Conservation (phyloP, 192 early-diverging fungal species). For the Piromyces sp. region DNA sequence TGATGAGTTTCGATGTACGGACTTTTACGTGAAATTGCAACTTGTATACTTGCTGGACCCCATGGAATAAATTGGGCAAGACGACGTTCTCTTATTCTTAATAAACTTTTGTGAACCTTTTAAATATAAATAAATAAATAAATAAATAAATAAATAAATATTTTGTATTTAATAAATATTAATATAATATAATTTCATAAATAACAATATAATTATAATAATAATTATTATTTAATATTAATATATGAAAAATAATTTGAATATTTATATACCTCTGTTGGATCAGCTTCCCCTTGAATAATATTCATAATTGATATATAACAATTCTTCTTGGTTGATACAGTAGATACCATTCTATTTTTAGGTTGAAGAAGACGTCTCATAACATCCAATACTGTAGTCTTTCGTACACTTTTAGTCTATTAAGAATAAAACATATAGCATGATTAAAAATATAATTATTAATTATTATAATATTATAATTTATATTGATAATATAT, state of each 20-base stretch:
- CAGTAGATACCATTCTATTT: slow-evolving; percentile 92
- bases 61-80: slow-evolving; percentile 96
- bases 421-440: background rate
- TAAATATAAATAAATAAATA: too few species aligned
- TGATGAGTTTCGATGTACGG: slow-evolving; percentile 85
- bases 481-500: too few species aligned
- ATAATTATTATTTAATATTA: too few species aligned
- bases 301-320: slow-evolving; percentile 97
- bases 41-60: slow-evolving; percentile 98
- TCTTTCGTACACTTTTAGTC: slow-evolving; percentile 86
- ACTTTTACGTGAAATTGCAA: slow-evolving; percentile 80
- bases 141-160: too few species aligned
- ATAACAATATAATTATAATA: too few species aligned
- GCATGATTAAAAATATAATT: too few species aligned
- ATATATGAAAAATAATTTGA: too few species aligned
- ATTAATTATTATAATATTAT: too few species aligned
- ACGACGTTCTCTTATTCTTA: slow-evolving; percentile 83
- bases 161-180: too few species aligned
- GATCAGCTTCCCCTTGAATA: slow-evolving; percentile 96
- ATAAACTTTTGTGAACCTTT: slow-evolving; percentile 89
- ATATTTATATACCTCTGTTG: slow-evolving; percentile 56
- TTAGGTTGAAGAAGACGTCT: slow-evolving; percentile 86
- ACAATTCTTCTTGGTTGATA: slow-evolving; percentile 77
- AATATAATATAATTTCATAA: too few species aligned
- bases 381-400: slow-evolving; percentile 96